Evolutionary conservation across 306 rosid genomes (phyloP).

Genomic region (Dalbergia cochinchinensis): DNA sequence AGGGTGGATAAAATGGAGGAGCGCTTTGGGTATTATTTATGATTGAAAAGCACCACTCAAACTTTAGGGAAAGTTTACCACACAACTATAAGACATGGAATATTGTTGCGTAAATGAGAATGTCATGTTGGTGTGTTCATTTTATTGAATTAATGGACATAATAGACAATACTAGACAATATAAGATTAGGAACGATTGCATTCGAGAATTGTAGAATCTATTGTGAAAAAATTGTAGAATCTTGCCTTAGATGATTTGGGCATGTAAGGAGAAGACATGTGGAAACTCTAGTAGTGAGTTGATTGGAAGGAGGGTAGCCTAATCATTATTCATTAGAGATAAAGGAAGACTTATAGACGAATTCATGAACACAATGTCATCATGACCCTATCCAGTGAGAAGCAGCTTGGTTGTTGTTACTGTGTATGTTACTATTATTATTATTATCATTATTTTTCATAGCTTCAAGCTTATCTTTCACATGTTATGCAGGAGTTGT

Average conservation of each 20-base stretch:
- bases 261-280: neutral
- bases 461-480: conserved; percentile 26
- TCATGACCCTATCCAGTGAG: neutral
- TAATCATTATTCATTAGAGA: neutral
- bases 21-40: neutral
- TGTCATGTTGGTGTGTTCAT: neutral
- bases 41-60: neutral
- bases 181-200: neutral
- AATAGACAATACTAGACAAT: neutral
- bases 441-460: neutral
- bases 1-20: neutral
- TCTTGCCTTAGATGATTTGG: neutral
- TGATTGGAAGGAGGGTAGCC: neutral
- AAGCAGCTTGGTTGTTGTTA: neutral
- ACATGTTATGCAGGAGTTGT: conserved; percentile 67
- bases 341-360: neutral
- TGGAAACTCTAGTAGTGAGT: neutral
- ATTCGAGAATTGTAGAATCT: neutral
- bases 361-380: neutral
- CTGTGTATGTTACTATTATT: neutral
- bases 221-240: neutral
- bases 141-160: neutral
- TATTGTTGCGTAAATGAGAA: neutral
- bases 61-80: neutral
- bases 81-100: neutral